Evolutionary conservation across 495 filamentous ascomycete genomes (phyloP).

Genomic region (Talaromyces adpressus): DNA sequence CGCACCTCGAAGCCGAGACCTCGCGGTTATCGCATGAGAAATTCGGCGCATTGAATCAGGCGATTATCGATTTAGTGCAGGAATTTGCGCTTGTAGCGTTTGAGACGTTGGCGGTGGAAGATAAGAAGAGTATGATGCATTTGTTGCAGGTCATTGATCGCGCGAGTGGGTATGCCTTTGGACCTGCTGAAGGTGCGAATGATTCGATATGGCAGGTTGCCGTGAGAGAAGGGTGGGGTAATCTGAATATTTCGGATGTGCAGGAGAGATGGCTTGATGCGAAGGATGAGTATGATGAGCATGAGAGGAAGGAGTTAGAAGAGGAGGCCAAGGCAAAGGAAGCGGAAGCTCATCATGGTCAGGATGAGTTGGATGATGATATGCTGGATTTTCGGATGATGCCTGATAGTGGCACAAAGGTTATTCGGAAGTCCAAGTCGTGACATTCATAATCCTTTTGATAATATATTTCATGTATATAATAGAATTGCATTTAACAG

Average conservation of each 20-base stretch:
- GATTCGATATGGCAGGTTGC: conserved; percentile 92
- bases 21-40: conserved; percentile 57
- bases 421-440: conserved; percentile 34
- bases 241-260: conserved; percentile 77
- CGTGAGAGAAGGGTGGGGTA: conserved; percentile 74
- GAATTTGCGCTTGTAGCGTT: conserved; percentile 85
- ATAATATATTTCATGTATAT: conserved; percentile 21
- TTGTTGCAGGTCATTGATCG: conserved; percentile 81
- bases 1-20: conserved; percentile 58
- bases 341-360: conserved; percentile 16
- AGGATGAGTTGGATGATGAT: conserved; percentile 13
- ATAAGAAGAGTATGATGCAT: conserved; percentile 92
- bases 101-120: conserved; percentile 91
- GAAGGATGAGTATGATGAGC: conserved; percentile 80
- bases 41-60: conserved; percentile 75
- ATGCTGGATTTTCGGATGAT: conserved; percentile 26
- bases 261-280: conserved; percentile 93
- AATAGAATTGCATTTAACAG: neutral
- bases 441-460: neutral
- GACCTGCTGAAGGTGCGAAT: conserved; percentile 82
- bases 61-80: conserved; percentile 78
- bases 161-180: conserved; percentile 89
- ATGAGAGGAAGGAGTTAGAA: conserved; percentile 65
- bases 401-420: conserved; percentile 40
- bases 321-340: conserved; percentile 45